Conservation (phyloP, 495 filamentous ascomycete species). For the Penicillium silybi region DNA sequence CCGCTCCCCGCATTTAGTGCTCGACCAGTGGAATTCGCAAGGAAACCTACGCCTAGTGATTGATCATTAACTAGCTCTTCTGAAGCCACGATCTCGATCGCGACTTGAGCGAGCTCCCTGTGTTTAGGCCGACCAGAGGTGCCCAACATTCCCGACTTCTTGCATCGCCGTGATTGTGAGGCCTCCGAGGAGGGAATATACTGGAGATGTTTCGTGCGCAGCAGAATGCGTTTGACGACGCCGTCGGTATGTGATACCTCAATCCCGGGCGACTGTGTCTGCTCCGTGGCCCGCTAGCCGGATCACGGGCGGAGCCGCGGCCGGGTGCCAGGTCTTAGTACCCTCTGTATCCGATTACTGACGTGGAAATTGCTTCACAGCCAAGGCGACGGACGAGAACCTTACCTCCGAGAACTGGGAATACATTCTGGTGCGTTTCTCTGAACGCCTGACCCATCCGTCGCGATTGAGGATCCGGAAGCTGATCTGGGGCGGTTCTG, state of each 20-base stretch:
- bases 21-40: neutral
- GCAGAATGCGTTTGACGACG: slow-evolving; percentile 76
- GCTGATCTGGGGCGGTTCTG: slow-evolving; percentile 16
- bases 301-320: neutral
- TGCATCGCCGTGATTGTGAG: neutral
- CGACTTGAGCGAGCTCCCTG: slow-evolving; percentile 1
- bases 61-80: neutral
- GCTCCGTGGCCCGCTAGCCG: neutral
- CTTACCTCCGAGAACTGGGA: slow-evolving; percentile 98
- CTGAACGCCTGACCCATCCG: neutral
- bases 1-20: slow-evolving; percentile 33
- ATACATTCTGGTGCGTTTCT: slow-evolving; percentile 72
- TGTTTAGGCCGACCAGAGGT: slow-evolving; percentile 11
- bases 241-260: slow-evolving; percentile 58
- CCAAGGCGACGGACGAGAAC: slow-evolving; percentile 98
- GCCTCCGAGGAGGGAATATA: slow-evolving; percentile 5
- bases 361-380: slow-evolving; percentile 44
- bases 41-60: neutral
- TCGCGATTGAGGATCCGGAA: neutral
- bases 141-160: slow-evolving; percentile 9
- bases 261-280: neutral
- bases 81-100: neutral
- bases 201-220: slow-evolving; percentile 71
- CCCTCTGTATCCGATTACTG: slow-evolving; percentile 11
- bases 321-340: neutral